Conservation (phyloP, 139 green algal species). For the Yamagishiella unicocca region DNA sequence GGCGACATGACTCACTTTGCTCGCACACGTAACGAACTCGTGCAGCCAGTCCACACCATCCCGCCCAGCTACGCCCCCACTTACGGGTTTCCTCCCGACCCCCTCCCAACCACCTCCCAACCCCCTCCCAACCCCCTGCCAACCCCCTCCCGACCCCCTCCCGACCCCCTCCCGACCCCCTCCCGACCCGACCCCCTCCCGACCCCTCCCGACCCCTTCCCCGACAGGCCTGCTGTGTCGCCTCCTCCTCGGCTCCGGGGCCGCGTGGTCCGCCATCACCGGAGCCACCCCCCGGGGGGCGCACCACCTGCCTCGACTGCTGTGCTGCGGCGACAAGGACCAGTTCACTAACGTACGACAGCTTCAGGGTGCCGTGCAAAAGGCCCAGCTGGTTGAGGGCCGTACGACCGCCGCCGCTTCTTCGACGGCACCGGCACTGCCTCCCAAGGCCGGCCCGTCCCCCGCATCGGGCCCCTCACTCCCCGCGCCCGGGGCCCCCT, state of each 20-base stretch:
- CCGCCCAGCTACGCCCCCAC: not conserved
- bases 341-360: not conserved
- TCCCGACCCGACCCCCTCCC: too few relatives aligned
- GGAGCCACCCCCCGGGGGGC: not conserved
- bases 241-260: not conserved
- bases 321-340: not conserved
- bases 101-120: too few relatives aligned
- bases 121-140: too few relatives aligned
- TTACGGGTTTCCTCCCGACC: too few relatives aligned
- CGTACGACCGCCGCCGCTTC: not conserved
- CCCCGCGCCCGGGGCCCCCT: too few relatives aligned
- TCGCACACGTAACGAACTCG: not conserved
- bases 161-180: not conserved
- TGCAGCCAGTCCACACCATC: not conserved
- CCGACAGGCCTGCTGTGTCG: not conserved
- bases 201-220: too few relatives aligned
- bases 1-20: too few relatives aligned
- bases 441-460: too few relatives aligned
- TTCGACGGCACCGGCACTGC: not conserved
- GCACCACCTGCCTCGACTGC: constrained; percentile 8
- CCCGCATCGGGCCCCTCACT: too few relatives aligned
- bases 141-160: not conserved
- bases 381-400: not conserved
- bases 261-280: not conserved
- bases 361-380: not conserved